phyloP scores from a whole-genome alignment of 2,329 filamentous ascomycete species.

The Macroventuria anomochaeta region DNA sequence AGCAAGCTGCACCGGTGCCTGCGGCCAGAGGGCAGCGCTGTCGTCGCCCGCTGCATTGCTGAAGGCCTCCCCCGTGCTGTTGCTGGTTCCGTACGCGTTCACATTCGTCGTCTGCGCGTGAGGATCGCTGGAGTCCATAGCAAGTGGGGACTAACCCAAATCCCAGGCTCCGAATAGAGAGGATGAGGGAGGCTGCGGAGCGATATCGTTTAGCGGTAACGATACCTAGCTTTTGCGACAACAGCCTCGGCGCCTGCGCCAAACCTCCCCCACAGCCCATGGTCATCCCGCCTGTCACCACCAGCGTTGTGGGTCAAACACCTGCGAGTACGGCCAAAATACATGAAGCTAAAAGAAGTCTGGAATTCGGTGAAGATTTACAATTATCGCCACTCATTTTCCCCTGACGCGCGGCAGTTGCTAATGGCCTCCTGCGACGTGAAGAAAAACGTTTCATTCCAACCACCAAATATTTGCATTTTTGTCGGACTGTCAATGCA shows the following conservation, averaged over 20 bases:
- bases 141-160: slow-evolving; percentile 27
- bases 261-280: not conserved
- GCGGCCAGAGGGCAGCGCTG: slow-evolving; percentile 27
- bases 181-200: slow-evolving; percentile 15
- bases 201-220: slow-evolving; percentile 13
- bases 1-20: slow-evolving; percentile 38
- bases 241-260: not conserved
- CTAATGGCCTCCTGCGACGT: too few species aligned
- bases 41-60: slow-evolving; percentile 20
- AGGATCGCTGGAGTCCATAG: slow-evolving; percentile 31
- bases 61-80: not conserved
- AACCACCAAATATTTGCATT: too few species aligned
- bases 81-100: slow-evolving; percentile 4
- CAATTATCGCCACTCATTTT: not conserved
- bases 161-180: slow-evolving; percentile 20
- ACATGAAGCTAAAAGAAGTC: not conserved
- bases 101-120: slow-evolving; percentile 13
- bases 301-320: slow-evolving; percentile 4
- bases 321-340: not conserved
- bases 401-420: not conserved
- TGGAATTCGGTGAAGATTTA: not conserved
- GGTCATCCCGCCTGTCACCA: slow-evolving; percentile 10
- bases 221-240: not conserved
- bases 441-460: not conserved
- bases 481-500: too few species aligned